Conservation (phyloP, 1,139 yeast genomes). For the Yamadazyma dendronema region DNA sequence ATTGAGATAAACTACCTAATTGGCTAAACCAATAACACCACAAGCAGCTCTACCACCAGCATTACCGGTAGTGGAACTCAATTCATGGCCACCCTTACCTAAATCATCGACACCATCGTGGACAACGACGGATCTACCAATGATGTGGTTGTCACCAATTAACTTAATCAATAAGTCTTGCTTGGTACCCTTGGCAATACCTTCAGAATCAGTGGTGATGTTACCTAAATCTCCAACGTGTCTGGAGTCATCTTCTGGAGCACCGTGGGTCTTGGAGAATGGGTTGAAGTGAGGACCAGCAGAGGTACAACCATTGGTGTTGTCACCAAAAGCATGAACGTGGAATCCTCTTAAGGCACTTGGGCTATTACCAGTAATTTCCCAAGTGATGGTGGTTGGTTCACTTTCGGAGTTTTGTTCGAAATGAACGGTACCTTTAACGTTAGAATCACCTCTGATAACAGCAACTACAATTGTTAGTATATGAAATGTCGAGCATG, state of each 20-base stretch:
- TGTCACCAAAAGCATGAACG: constrained; percentile 96
- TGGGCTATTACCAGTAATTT: constrained; percentile 82
- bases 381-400: constrained; percentile 85
- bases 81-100: constrained; percentile 94
- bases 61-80: constrained; percentile 95
- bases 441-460: constrained; percentile 90
- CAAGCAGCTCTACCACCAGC: constrained; percentile 99
- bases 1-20: constrained; percentile 18
- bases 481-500: constrained; percentile 3
- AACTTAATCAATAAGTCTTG: constrained; percentile 76
- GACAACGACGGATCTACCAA: constrained; percentile 95
- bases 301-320: constrained; percentile 97
- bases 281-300: constrained; percentile 99
- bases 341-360: constrained; percentile 96
- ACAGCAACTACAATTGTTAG: constrained; percentile 68
- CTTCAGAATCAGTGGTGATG: constrained; percentile 78
- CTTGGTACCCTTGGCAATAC: constrained; percentile 87
- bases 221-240: constrained; percentile 99
- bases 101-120: constrained; percentile 95
- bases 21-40: constrained; percentile 90
- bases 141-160: constrained; percentile 78
- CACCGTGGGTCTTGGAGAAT: constrained; percentile 86
- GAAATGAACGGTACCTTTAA: constrained; percentile 80
- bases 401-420: constrained; percentile 77
- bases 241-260: constrained; percentile 84